Base-by-base conservation (phyloP, 495 filamentous ascomycete genomes). In the Margaritispora aquatica region DNA sequence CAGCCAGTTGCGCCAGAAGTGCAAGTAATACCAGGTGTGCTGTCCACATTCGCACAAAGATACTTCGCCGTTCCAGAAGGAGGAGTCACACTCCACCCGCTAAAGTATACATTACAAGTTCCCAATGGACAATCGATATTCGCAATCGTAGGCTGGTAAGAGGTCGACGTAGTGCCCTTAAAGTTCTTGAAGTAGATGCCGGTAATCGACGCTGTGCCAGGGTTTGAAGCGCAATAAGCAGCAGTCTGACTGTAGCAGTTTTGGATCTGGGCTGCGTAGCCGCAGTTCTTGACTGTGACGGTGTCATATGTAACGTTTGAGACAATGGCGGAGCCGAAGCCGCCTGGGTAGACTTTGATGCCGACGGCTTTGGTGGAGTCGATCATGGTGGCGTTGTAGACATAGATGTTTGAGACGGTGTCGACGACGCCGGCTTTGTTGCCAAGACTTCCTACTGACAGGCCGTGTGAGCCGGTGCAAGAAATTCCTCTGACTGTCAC, bases 401-500 rank as follows among this genome's bases (percentile, higher is more conserved):
- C 72, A 31, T 71, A 71, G 27, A 74, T 57, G 27, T 78, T 76
- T 60, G 74, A 59, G 5, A 78, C 74, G 0, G 59, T 64, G 41
- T 76, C 74, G 26, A 58, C 58, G 15, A 44, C 38, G 11, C 38
- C 38, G 13, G 62, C 60, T 2, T 54, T 54, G 22, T 73, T 69
- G 0, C 85, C 85, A 20, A 88, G 78, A 22, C 78, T 83, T 19
- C 85, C 85, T 58, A 88, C 86, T 54, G 78, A 83, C 21, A 87
- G 69, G n/a, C 84, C 84, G 68, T 87, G 84, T n/a, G 82, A 81
- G 8, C 83, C 83, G 38, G 71, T 74, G 70, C 80, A 70, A 50
- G 65, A 68, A 19, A 75, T 77, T 8, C 74, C 72, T 7, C 71
- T 74, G 68, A 84, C 80, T 3, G 72, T 67, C 60, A 84, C 82